Percentiles rank a stretch among this genome's conserved stretches.
These are phyloP conservation scores for Starmerella scarabaei DNA, from an alignment of 805 yeast species.

Conservation along the genomic window DNA sequence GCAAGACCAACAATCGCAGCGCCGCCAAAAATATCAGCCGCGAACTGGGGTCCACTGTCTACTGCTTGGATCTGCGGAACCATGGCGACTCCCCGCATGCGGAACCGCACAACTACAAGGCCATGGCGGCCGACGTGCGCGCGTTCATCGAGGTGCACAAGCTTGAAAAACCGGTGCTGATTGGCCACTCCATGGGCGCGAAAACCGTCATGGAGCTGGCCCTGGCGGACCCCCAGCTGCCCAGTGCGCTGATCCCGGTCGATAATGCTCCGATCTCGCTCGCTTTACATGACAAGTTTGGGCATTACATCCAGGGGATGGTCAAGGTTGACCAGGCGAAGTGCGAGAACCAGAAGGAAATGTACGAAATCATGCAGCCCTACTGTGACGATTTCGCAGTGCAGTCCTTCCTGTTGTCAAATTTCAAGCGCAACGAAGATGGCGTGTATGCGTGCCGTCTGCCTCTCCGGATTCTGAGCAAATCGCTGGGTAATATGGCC, in stretches of 20 bases:
- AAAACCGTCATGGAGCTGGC: constrained; percentile 83
- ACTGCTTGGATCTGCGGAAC: constrained; percentile 57
- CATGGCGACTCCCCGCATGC: constrained; percentile 85
- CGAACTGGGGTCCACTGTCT: constrained; percentile 27
- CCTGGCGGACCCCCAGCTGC: constrained; percentile 48
- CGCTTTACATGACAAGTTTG: constrained; percentile 45
- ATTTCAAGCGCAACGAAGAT: constrained; percentile 36
- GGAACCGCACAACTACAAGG: constrained; percentile 59
- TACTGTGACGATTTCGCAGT: constrained; percentile 50
- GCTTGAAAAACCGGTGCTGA: constrained; percentile 26
- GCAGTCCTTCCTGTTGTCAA: constrained; percentile 67
- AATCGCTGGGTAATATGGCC: constrained; percentile 53
- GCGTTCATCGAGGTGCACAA: constrained; percentile 42
- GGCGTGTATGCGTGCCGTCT: constrained; percentile 37
- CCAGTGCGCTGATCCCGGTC: constrained; percentile 55
- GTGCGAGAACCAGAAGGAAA: constrained; percentile 46
- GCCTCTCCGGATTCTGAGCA: constrained; percentile 59
- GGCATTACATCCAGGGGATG: constrained; percentile 52
- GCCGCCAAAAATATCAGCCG: constrained; percentile 45
- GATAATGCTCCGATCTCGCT: constrained; percentile 82
- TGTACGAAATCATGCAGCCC: constrained; percentile 46
- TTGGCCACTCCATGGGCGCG: constrained; percentile 58
- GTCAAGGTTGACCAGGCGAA: constrained; percentile 39
- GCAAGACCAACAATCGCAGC: constrained; percentile 62
- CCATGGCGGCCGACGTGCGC: constrained; percentile 79